Evolutionary conservation across 352 stramenopile species (phyloP).

Genomic region (Vaucheria bursata): DNA sequence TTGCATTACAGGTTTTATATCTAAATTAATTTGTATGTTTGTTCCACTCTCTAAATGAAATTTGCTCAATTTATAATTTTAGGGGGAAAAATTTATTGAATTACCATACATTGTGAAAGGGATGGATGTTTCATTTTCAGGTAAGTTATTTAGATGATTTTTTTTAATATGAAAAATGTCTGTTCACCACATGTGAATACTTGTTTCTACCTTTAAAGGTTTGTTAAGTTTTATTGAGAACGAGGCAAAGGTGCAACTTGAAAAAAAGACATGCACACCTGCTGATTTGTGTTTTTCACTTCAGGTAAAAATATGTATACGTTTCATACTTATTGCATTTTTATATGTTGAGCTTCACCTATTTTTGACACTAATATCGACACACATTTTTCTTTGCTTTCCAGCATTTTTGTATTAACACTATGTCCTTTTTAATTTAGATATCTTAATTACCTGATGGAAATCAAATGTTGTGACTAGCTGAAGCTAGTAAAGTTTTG

Average conservation of each 20-base stretch:
- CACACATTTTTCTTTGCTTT: too few relatives aligned
- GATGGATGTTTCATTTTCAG: slow-evolving; percentile 99
- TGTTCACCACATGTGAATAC: neutral
- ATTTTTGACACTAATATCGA: too few relatives aligned
- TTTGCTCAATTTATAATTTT: too few relatives aligned
- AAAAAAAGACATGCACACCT: slow-evolving; percentile 72
- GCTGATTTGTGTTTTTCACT: slow-evolving; percentile 96
- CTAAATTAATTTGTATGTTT: too few relatives aligned
- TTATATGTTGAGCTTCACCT: too few relatives aligned
- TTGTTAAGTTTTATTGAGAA: slow-evolving; percentile 93
- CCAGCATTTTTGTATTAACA: too few relatives aligned
- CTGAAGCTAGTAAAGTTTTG: too few relatives aligned
- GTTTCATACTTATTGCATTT: too few relatives aligned
- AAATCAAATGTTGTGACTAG: neutral
- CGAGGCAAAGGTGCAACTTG: slow-evolving; percentile 52
- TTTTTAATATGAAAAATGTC: neutral
- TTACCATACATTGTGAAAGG: slow-evolving; percentile 97
- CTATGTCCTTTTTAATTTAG: too few relatives aligned
- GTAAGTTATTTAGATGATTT: slow-evolving; percentile 49
- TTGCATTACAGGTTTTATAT: slow-evolving; percentile 70
- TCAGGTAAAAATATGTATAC: slow-evolving; percentile 68
- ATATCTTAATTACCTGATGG: neutral
- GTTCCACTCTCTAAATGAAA: too few relatives aligned
- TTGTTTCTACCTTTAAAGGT: slow-evolving; percentile 8
- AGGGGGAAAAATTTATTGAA: slow-evolving; percentile 77